Evolutionary conservation across 75 land plant genomes (phyloP).

Genomic region (Adiantum capillusveneris): DNA sequence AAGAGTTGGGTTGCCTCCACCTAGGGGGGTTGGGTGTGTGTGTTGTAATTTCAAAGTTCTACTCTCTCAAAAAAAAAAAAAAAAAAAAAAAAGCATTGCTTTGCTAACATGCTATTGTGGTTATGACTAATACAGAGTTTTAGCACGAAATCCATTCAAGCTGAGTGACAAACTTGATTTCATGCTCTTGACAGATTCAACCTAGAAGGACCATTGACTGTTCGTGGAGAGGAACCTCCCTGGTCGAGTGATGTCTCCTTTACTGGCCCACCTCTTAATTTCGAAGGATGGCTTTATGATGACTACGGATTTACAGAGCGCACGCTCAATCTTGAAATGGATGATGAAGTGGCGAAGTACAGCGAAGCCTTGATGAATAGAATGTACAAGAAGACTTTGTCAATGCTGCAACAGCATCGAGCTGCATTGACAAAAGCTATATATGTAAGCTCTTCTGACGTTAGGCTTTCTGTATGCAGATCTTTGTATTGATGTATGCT

Average conservation of each 20-base stretch:
- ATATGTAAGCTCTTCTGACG: conserved; percentile 41
- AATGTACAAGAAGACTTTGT: conserved; percentile 48
- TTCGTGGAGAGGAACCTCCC: conserved; percentile 69
- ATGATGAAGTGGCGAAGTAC: conserved; percentile 47
- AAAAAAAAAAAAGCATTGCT: too few species aligned
- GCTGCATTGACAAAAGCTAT: conserved; percentile 82
- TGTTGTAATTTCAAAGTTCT: too few species aligned
- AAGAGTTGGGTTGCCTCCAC: too few species aligned
- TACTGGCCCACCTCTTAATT: conserved; percentile 66
- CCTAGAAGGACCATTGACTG: conserved; percentile 66
- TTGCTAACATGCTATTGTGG: too few species aligned
- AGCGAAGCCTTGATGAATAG: conserved; percentile 44
- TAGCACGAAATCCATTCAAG: too few species aligned
- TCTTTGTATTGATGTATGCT: too few species aligned
- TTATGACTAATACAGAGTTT: too few species aligned
- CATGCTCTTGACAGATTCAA: conserved; percentile 89
- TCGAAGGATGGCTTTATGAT: conserved; percentile 84
- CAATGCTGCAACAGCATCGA: conserved; percentile 49
- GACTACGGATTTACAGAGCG: conserved; percentile 55
- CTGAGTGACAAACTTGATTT: too few species aligned
- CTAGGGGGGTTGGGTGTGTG: too few species aligned
- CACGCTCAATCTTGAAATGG: conserved; percentile 56
- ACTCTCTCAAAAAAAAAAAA: too few species aligned
- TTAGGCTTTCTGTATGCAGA: too few species aligned
- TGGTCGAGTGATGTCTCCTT: conserved; percentile 48